phyloP scores from a whole-genome alignment of 1,139 yeast genomes.

The Scheffersomyces illinoinensis region DNA sequence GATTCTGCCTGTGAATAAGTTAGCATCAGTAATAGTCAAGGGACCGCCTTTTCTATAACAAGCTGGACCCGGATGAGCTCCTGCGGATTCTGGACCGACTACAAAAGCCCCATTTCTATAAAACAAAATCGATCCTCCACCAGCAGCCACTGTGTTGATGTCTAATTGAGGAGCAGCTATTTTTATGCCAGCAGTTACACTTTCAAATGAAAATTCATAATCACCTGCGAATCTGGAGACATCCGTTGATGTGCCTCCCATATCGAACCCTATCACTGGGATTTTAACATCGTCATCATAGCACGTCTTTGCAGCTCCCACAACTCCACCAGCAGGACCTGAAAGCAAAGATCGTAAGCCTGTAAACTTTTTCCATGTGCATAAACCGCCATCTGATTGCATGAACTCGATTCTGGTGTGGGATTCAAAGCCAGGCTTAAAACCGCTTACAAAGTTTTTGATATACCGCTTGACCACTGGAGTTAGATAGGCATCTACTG shows the following conservation, averaged over 20 bases:
- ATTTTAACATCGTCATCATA: constrained; percentile 37
- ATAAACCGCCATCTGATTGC: constrained; percentile 62
- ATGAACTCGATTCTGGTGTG: constrained; percentile 44
- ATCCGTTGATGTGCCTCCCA: constrained; percentile 65
- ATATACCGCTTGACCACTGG: constrained; percentile 69
- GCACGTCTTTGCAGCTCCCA: constrained; percentile 53
- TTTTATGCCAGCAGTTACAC: constrained; percentile 54
- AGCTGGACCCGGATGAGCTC: constrained; percentile 62
- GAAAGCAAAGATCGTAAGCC: constrained; percentile 54
- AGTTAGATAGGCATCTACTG: constrained; percentile 76
- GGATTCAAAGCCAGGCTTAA: constrained; percentile 44
- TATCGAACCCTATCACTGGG: constrained; percentile 57
- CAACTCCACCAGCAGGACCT: constrained; percentile 66
- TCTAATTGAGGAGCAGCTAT: constrained; percentile 60
- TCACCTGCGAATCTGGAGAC: constrained; percentile 49
- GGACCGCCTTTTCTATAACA: constrained; percentile 61
- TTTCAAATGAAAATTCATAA: constrained; percentile 53
- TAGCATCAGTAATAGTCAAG: constrained; percentile 57
- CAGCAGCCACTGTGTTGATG: constrained; percentile 61
- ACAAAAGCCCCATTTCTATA: constrained; percentile 53
- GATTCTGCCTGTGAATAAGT: constrained; percentile 50
- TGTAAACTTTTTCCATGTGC: constrained; percentile 47
- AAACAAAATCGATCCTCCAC: constrained; percentile 54
- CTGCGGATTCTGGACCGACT: constrained; percentile 59
- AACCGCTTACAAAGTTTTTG: constrained; percentile 59